Percentiles rank a stretch among this genome's conserved stretches.
Evolutionary conservation across 495 filamentous ascomycete genomes (phyloP).

Genomic region (Xylaria nigripes): DNA sequence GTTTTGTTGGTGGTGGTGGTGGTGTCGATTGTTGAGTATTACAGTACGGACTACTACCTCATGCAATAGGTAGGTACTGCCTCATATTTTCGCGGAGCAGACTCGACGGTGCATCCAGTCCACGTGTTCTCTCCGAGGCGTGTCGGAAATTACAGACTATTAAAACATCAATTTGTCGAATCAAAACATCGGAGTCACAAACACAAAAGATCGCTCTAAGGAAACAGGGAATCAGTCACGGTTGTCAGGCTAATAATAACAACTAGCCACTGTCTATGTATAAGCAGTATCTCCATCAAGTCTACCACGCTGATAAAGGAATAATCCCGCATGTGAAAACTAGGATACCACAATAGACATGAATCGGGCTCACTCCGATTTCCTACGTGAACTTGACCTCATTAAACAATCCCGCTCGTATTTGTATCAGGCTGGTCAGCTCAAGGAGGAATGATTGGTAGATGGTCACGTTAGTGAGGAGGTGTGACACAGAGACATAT

Average conservation of each 20-base stretch:
- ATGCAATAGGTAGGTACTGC: too few species aligned
- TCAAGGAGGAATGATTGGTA: slow-evolving; percentile 84
- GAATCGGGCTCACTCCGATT: not conserved
- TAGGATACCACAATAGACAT: not conserved
- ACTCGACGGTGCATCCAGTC: too few species aligned
- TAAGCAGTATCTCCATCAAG: not conserved
- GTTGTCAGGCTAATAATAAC: not conserved
- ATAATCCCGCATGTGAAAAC: slow-evolving; percentile 7
- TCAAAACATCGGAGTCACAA: too few species aligned
- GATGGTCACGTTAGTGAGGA: slow-evolving; percentile 72
- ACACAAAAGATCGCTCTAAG: too few species aligned
- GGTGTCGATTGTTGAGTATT: too few species aligned
- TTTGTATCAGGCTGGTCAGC: slow-evolving; percentile 76
- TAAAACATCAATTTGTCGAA: too few species aligned
- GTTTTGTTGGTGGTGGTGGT: too few species aligned
- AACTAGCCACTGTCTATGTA: not conserved
- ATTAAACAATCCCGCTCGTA: slow-evolving; percentile 74
- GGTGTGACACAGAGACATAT: slow-evolving; percentile 68
- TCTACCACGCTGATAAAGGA: slow-evolving; percentile 5
- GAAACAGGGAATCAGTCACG: too few species aligned
- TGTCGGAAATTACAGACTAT: too few species aligned
- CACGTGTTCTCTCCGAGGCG: too few species aligned
- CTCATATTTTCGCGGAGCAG: too few species aligned
- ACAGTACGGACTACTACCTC: too few species aligned
- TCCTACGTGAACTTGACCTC: slow-evolving; percentile 68